A percentile compares a stretch with the other conserved stretches of the same genome.
Evolutionary conservation across 179 eudicot genomes (phyloP).

Genomic region (Beta lomatogona): DNA sequence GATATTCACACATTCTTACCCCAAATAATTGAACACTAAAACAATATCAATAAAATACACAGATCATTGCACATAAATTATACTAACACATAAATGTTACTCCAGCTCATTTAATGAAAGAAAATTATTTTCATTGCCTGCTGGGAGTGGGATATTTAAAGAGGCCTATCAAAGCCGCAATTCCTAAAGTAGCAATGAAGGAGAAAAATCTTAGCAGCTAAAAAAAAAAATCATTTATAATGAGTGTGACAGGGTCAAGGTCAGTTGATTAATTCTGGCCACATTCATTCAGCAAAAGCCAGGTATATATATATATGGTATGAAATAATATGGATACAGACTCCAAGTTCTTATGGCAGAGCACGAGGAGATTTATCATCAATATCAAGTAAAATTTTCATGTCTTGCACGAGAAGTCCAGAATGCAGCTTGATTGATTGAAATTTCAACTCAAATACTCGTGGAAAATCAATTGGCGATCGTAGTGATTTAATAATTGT

Average conservation of each 20-base stretch:
- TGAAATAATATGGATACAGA: background rate
- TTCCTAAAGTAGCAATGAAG: background rate
- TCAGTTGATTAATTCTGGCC: background rate
- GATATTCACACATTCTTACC: background rate
- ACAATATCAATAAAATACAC: background rate
- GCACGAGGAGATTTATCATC: no score
- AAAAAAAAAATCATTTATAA: no score
- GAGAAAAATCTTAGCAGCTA: background rate
- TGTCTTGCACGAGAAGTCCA: background rate
- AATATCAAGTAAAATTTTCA: background rate
- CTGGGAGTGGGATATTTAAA: background rate
- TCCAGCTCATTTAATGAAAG: background rate
- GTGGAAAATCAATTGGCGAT: background rate
- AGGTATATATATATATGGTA: background rate
- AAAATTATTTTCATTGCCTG: background rate
- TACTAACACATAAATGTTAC: background rate
- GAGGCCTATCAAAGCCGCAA: background rate
- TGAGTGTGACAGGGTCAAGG: no score
- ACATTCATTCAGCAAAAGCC: background rate
- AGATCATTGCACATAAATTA: background rate
- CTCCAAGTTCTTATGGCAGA: no score
- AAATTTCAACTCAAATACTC: background rate
- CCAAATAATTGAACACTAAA: background rate
- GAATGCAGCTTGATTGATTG: background rate
- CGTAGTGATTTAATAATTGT: background rate